These are phyloP conservation scores for Coniochaeta pulveracea DNA, from an alignment of 2,329 filamentous ascomycete species.

Conservation along the genomic window DNA sequence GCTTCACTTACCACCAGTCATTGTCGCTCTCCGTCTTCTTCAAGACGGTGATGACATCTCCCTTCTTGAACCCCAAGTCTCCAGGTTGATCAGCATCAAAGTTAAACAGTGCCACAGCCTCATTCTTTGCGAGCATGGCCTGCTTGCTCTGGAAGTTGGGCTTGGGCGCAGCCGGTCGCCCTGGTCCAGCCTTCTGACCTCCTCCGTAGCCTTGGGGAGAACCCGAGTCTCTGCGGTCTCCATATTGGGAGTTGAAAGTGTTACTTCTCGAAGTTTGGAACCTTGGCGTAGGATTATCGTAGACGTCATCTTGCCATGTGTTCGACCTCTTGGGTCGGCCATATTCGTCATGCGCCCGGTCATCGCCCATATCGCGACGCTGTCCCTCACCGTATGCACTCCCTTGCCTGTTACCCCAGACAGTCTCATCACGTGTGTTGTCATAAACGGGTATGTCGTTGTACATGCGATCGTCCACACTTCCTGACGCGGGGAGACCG, in stretches of 20 bases:
- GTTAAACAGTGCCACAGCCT: slow-evolving; percentile 83
- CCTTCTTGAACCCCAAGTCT: slow-evolving; percentile 93
- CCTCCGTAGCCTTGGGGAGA: slow-evolving; percentile 21
- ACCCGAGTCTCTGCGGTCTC: not conserved
- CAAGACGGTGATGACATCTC: slow-evolving; percentile 85
- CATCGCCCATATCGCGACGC: slow-evolving; percentile 23
- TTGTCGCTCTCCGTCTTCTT: slow-evolving; percentile 91
- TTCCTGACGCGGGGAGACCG: slow-evolving; percentile 39
- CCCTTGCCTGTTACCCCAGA: slow-evolving; percentile 57
- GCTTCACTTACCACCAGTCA: slow-evolving; percentile 72
- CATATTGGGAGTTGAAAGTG: slow-evolving; percentile 32
- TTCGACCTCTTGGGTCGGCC: slow-evolving; percentile 48
- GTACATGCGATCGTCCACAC: slow-evolving; percentile 60
- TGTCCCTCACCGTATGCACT: slow-evolving; percentile 58
- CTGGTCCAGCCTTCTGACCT: slow-evolving; percentile 46
- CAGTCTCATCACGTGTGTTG: slow-evolving; percentile 66
- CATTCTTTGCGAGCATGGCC: slow-evolving; percentile 52
- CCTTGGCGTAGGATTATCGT: slow-evolving; percentile 43
- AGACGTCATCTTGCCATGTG: slow-evolving; percentile 68
- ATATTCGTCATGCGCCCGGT: slow-evolving; percentile 33
- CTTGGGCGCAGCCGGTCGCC: slow-evolving; percentile 77
- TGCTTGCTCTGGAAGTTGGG: slow-evolving; percentile 62
- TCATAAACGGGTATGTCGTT: slow-evolving; percentile 91
- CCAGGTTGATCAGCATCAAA: slow-evolving; percentile 92
- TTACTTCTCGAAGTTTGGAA: slow-evolving; percentile 35